Evolutionary conservation across 148 eudicot species (phyloP), one percentile per base, ranked within the genome.

Genomic region (Dysphania ambrosioides): DNA sequence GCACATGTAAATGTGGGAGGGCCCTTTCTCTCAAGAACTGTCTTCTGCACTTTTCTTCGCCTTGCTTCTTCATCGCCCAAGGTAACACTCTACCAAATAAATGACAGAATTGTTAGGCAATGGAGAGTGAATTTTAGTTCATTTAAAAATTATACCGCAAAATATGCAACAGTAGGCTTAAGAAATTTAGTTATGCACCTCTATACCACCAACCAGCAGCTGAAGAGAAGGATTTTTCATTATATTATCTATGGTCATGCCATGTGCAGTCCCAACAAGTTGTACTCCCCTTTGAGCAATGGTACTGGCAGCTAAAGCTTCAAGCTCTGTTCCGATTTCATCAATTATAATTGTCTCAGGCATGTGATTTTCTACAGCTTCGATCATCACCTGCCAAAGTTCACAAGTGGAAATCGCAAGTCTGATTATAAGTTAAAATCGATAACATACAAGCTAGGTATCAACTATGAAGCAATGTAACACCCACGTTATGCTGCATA

Each of bases 231-330:
- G 98, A 71, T 92, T 95, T 73, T 95, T 92, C 21, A 95, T 85
- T 71, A 95, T 87, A 84, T 79, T 95, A 6, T 95, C 99, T 71
- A 95, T 95, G 5, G 99, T 92, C 78, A 90, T 86, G 61, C 99
- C 99, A 79, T 95, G 99, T 38, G 99, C 99, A 23, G 97, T 95
- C 74, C 88, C 99, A 77, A 95, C 97, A 71, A 95, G 99, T 85
- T 92, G 99, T 72, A 95, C 99, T 66, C 99, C 99, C 83, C 99
- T 95, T 82, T 95, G 99, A 66, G 99, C 93, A 79, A 92, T 95
- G 24, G 99, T 95, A 72, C 99, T 92, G 34, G 99, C 99, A 71
- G 99, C 99, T 71, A 96, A 77, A 42, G 99, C 99, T 82, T 96
- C 99, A 72, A 92, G 94, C 63, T 92, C 97, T 0, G 99, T 96